Evolutionary conservation across 768 basidiomycete species (phyloP).

Genomic region (Tephrocybe sp.): DNA sequence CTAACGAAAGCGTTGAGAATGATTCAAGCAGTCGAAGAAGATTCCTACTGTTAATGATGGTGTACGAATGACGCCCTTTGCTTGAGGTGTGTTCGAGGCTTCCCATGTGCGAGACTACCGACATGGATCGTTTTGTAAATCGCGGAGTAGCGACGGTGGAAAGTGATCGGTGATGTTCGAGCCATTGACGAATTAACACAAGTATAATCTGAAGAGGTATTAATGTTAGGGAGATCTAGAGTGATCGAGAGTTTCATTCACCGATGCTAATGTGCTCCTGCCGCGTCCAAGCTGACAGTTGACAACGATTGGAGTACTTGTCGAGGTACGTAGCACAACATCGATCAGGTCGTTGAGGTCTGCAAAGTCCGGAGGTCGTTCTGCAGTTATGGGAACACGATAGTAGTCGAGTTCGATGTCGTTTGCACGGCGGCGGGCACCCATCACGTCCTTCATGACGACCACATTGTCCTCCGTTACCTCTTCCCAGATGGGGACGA

Average conservation of each 20-base stretch:
- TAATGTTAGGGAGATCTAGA: background rate
- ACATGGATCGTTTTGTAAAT: conserved; percentile 38
- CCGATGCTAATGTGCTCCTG: conserved; percentile 88
- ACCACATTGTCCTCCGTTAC: conserved; percentile 69
- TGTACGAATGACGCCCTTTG: conserved; percentile 64
- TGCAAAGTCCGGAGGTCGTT: conserved; percentile 73
- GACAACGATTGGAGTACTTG: conserved; percentile 80
- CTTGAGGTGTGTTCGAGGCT: conserved; percentile 31
- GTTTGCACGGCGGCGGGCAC: conserved; percentile 40
- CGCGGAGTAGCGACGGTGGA: conserved; percentile 39
- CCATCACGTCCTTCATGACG: conserved; percentile 90
- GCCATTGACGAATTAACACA: conserved; percentile 83
- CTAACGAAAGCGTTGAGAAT: conserved; percentile 26
- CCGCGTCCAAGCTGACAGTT: conserved; percentile 96
- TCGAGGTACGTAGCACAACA: conserved; percentile 68
- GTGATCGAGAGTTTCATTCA: conserved; percentile 30
- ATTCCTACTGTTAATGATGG: conserved; percentile 83
- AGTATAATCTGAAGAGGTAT: conserved; percentile 62
- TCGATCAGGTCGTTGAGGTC: conserved; percentile 79
- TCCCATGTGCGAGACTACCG: conserved; percentile 37
- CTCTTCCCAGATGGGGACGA: conserved; percentile 95
- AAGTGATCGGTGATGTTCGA: conserved; percentile 44
- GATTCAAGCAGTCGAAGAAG: background rate
- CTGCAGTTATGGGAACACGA: conserved; percentile 92
- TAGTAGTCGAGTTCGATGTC: conserved; percentile 73